Evolutionary conservation across 1,284 basidiomycete genomes (phyloP).

Genomic region (Apiotrichum sp.): DNA sequence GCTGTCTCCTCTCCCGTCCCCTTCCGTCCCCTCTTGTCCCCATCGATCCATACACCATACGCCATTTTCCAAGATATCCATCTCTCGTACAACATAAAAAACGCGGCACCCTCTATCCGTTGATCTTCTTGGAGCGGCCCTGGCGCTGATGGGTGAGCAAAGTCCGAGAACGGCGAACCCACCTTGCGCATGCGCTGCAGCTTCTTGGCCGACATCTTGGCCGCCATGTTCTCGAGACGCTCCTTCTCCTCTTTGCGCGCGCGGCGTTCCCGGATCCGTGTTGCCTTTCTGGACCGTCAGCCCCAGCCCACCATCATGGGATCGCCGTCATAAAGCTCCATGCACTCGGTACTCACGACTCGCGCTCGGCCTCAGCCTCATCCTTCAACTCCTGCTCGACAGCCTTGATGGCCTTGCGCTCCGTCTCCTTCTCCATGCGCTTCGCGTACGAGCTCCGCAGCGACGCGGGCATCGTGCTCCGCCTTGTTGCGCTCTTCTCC

Average conservation of each 20-base stretch:
- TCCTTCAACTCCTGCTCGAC: constrained; percentile 46
- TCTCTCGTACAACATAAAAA: too few species aligned
- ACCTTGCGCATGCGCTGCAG: constrained; percentile 48
- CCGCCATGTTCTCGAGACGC: constrained; percentile 42
- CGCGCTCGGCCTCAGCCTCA: constrained; percentile 38
- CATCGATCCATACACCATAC: too few species aligned
- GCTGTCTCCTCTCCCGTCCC: too few species aligned
- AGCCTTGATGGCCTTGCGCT: constrained; percentile 35
- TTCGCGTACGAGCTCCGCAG: constrained; percentile 40
- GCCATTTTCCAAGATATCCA: too few species aligned
- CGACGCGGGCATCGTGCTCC: constrained; percentile 33
- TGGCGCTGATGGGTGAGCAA: constrained; percentile 34
- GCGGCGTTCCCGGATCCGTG: constrained; percentile 41
- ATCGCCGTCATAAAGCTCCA: too few species aligned
- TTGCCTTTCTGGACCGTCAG: constrained; percentile 37
- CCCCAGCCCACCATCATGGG: too few species aligned
- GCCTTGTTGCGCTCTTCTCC: constrained; percentile 36
- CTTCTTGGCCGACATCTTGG: constrained; percentile 49
- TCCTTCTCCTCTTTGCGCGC: constrained; percentile 43
- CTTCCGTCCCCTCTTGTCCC: too few species aligned
- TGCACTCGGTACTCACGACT: constrained; percentile 34
- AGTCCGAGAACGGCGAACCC: not conserved
- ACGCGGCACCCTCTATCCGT: too few species aligned
- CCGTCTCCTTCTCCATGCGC: constrained; percentile 38
- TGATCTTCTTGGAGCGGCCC: constrained; percentile 49